Evolutionary conservation across 805 yeast genomes (phyloP).

Genomic region (Suhomyces xylopsoci): DNA sequence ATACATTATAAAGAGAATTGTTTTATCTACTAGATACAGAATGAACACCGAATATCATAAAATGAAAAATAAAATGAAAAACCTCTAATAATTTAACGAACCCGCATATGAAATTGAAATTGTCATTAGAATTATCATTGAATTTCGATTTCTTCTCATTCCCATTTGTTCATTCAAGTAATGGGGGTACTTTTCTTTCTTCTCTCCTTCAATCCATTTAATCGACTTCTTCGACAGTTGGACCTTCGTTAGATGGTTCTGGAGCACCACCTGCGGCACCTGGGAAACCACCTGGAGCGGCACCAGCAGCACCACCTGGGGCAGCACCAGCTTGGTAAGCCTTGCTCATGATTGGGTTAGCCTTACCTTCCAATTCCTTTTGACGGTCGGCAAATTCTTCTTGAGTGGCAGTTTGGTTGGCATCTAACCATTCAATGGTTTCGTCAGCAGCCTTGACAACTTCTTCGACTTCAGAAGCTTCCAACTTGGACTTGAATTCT

Average conservation of each 20-base stretch:
- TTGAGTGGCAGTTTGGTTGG: constrained; percentile 85
- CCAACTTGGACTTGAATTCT: constrained; percentile 42
- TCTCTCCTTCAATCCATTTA: constrained; percentile 19
- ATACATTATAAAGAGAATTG: constrained; percentile 1
- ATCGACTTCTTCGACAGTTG: constrained; percentile 55
- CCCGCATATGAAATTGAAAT: constrained; percentile 3
- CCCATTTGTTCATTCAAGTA: constrained; percentile 1
- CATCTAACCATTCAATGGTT: constrained; percentile 88
- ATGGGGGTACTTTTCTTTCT: constrained; percentile 1
- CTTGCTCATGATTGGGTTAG: constrained; percentile 96
- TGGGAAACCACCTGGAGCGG: constrained; percentile 17
- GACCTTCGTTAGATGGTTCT: constrained; percentile 42
- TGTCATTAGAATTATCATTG: not conserved
- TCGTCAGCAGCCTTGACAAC: constrained; percentile 80
- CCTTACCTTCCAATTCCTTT: constrained; percentile 92
- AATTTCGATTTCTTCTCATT: not conserved
- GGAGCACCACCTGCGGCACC: constrained; percentile 24
- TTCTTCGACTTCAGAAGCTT: constrained; percentile 63
- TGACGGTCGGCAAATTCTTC: constrained; percentile 92
- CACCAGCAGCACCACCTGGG: constrained; percentile 60
- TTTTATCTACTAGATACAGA: constrained; percentile 3
- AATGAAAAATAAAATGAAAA: constrained; percentile 3
- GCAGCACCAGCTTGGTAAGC: constrained; percentile 94
- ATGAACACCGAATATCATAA: constrained; percentile 1
- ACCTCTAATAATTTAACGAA: constrained; percentile 4